Conservation (phyloP, 2,329 filamentous ascomycete genomes). For the Fusarium nurragi region DNA sequence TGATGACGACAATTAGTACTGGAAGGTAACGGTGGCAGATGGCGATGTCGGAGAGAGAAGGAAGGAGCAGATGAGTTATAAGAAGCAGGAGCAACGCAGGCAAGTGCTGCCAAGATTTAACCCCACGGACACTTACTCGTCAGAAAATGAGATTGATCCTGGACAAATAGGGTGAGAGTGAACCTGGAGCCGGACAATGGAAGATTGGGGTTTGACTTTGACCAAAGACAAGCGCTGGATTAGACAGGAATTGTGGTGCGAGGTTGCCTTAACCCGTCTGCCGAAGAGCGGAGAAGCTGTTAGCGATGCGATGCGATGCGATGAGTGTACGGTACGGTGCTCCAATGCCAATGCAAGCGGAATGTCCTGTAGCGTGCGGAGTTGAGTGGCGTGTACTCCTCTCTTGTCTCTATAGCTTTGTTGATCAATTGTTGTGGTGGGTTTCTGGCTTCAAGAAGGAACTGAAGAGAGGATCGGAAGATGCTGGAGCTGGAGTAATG, state of each 20-base stretch:
- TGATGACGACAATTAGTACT: neutral
- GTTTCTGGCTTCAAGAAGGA: neutral
- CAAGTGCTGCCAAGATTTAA: conserved; percentile 13
- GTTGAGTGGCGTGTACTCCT: conserved; percentile 11
- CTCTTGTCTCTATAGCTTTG: neutral
- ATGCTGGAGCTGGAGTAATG: neutral
- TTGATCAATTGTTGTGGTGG: neutral
- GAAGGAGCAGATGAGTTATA: neutral
- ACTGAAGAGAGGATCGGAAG: neutral
- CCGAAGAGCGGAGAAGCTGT: conserved; percentile 31
- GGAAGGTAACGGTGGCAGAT: neutral
- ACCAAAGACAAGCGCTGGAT: conserved; percentile 23
- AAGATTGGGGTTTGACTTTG: neutral
- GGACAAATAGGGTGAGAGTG: conserved; percentile 27
- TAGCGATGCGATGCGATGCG: conserved; percentile 3
- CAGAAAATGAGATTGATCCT: conserved; percentile 4
- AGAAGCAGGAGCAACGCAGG: conserved; percentile 3
- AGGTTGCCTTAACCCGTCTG: conserved; percentile 18
- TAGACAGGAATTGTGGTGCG: conserved; percentile 32
- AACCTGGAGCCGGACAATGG: neutral
- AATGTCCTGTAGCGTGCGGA: conserved; percentile 17
- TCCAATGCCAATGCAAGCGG: conserved; percentile 11
- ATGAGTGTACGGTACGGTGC: no score
- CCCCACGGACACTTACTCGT: conserved; percentile 9
- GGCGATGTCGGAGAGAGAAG: conserved; percentile 2